Percentiles rank a stretch among this genome's conserved stretches.
Evolutionary conservation across 305 asterid genomes (phyloP).

Genomic region (Fraxinus platypoda): DNA sequence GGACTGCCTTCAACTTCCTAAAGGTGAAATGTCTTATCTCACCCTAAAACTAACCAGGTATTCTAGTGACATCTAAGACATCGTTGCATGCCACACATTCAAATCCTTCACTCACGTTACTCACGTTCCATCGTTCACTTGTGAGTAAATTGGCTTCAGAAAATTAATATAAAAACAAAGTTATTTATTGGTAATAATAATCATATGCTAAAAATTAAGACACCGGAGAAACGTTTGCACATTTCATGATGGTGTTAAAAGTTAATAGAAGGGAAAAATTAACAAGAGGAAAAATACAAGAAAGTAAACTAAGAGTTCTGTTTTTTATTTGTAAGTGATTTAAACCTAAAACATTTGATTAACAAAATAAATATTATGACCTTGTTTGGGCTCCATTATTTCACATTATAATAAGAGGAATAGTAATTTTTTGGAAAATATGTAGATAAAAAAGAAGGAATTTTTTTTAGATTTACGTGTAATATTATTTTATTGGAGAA

Average conservation of each 20-base stretch:
- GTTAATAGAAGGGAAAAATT: not conserved
- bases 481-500: not conserved
- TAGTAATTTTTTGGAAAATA: not conserved
- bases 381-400: not conserved
- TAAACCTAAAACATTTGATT: slow-evolving; percentile 19
- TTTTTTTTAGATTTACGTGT: not conserved
- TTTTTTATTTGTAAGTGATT: slow-evolving; percentile 6
- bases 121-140: not conserved
- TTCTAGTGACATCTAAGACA: not conserved
- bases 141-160: not conserved
- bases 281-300: not conserved
- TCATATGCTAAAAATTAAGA: not conserved
- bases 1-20: slow-evolving; percentile 1
- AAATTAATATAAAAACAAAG: not conserved
- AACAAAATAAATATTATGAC: not conserved
- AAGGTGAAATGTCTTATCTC: not conserved
- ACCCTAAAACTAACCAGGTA: not conserved
- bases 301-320: slow-evolving; percentile 13
- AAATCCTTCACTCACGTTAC: not conserved
- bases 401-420: not conserved
- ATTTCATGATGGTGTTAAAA: not conserved
- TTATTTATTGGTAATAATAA: not conserved
- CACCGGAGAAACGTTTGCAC: not conserved
- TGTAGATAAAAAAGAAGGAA: not conserved
- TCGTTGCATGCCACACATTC: not conserved